Base-by-base conservation (phyloP, 352 stramenopile genomes). In the Globisporangium rhizosaccharum region DNA sequence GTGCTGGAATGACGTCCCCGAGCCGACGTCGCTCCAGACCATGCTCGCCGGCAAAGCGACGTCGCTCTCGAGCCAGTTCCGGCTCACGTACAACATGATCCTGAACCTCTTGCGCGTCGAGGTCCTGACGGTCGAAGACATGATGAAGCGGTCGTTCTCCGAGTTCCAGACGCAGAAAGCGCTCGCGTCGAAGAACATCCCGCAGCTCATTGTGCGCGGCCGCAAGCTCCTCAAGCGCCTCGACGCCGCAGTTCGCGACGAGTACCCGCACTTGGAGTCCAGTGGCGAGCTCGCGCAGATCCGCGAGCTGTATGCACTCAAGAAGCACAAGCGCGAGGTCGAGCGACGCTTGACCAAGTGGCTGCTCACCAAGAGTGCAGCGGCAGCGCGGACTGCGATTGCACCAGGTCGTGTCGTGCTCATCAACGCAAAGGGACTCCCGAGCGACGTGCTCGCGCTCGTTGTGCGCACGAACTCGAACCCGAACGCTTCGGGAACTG, bases 61-160 rank as follows among this genome's bases (percentile, higher is more conserved):
- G 14, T 93, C 93, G 51, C 79, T 99, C 6, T 88, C 88, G 52
- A 98, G 91, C 58, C 94, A 98, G 75, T 99, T 99, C 77, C 83
- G 97, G 9, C 71, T 99, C 56, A 98, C 94, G n/a, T 99, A 98
- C 73, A 97, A 97, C 57, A 99, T 99, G 96, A 98, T 99, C 59
- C 73, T 99, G 57, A 98, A 98, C 70, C 68, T 99, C 15, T 72
- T 99, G 28, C 90, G 96, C 42, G 85, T 94, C 45, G 85, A 94
- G 48, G 85, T 91, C 17, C 63, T 97, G 44, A 96, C 76, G 2
- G 81, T 97, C 36, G 86, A 96, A 63, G 90, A 97, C 57, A 99
- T 99, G 96, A 98, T 99, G 71, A 98, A 98, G 71, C 77, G 90
- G n/a, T 97, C 84, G 10, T 99, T 98, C 61, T 97, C 92, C 23